Base-by-base conservation (phyloP, 2,329 filamentous ascomycete genomes). In the Alternaria atra region DNA sequence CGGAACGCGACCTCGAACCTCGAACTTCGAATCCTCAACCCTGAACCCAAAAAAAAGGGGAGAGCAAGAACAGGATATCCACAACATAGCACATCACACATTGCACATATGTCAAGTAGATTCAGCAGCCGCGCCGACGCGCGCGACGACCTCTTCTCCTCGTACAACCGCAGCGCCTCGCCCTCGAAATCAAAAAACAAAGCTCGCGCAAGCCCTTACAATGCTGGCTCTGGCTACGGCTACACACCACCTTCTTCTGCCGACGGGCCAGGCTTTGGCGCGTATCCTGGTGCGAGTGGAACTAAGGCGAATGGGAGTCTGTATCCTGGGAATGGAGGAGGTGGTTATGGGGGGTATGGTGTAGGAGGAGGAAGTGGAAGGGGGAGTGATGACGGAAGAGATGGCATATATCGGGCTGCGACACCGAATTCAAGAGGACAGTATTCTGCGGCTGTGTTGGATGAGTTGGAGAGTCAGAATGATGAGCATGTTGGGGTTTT, bases 381-480 rank as follows among this genome's bases (percentile, higher is more conserved):
- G 20, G 55, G 35, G 7, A 46, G 51, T 39, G 9, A 27, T 9
- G 47, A 52, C 27, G 58, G 32, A 1, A 39, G 23, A 9, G 52
- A 57, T 8, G 47, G 23, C 0, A 30, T 35, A 0, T 83, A 78
- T 58, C 61, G 82, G 17, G 57, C 71, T 17, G 82, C 82, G 61
- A 84, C 82, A 55, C 82, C 82, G 60, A 82, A 83, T 71, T 76
- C 75, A 10, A 92, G 90, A 76, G 94, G 94, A 13, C 94, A 97
- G 78, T 98, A 98, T 79, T 94, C 91, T 76, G 91, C 96, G 73
- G 91, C 94, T 20, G 93, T 97, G 48, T 86, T 99, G 54, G 93
- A 92, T 77, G 93, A 97, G 81, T 86, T 99, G 62, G 95, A 99
- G 83, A 94, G 91, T 74, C 95, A 99, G 82, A 98, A 98, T 76